Conservation (phyloP, 2,329 filamentous ascomycete genomes). For the Aspergillus pseudoglaucus region DNA sequence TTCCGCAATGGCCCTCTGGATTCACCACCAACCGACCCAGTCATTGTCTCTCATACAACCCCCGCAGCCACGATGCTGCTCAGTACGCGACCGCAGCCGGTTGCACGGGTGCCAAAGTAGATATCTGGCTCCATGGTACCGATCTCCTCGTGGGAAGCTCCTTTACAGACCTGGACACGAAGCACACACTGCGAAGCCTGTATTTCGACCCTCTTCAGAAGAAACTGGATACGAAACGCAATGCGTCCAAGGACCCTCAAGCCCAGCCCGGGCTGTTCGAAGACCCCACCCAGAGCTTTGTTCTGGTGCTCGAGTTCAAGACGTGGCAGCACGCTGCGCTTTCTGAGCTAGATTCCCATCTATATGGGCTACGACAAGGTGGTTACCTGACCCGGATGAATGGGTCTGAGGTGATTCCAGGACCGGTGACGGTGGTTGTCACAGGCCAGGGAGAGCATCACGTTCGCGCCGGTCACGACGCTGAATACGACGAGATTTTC, state of each 20-base stretch:
- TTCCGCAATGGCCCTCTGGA: conserved; percentile 10
- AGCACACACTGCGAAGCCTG: conserved; percentile 13
- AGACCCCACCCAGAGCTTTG: conserved; percentile 11
- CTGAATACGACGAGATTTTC: conserved; percentile 4
- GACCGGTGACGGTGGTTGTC: conserved; percentile 20
- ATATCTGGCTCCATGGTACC: conserved; percentile 19
- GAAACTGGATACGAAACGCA: conserved; percentile 9
- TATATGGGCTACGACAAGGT: conserved; percentile 13
- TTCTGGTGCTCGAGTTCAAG: conserved; percentile 19
- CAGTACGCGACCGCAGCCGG: conserved; percentile 15
- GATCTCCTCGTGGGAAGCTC: conserved; percentile 17
- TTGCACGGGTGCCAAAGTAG: conserved; percentile 21
- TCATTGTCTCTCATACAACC: conserved; percentile 17
- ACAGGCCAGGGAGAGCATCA: conserved; percentile 4
- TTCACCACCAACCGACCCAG: conserved; percentile 8
- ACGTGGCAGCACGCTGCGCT: conserved; percentile 11
- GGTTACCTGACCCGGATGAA: conserved; percentile 20
- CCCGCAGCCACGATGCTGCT: conserved; percentile 14
- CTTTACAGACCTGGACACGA: conserved; percentile 1
- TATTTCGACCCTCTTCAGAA: conserved; percentile 18
- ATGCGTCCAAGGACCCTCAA: background rate
- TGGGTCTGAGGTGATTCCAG: conserved; percentile 11
- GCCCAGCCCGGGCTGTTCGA: conserved; percentile 2
- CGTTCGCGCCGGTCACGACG: background rate
- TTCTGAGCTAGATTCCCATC: conserved; percentile 12